phyloP scores from a whole-genome alignment of 768 basidiomycete species.

The Rhizopogon roseolus region DNA sequence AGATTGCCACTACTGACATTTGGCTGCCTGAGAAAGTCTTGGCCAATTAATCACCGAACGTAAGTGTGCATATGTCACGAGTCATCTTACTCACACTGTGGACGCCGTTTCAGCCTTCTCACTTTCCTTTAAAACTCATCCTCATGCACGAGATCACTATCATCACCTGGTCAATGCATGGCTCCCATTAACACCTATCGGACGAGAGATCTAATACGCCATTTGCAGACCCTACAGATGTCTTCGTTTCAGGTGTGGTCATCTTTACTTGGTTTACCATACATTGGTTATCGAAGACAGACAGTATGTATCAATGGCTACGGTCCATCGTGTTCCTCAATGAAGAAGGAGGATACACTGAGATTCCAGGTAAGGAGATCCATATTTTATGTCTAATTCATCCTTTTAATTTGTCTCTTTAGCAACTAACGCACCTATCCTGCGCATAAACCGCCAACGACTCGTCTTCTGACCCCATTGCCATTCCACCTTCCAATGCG shows the following conservation, averaged over 20 bases:
- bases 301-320: not conserved
- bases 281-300: not conserved
- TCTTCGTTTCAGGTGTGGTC: not conserved
- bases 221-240: too few relatives aligned
- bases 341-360: not conserved
- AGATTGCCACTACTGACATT: slow-evolving; percentile 25
- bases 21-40: slow-evolving; percentile 9
- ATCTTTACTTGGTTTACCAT: not conserved
- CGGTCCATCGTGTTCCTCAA: too few relatives aligned
- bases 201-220: too few relatives aligned
- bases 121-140: too few relatives aligned
- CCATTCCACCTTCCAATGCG: slow-evolving; percentile 60
- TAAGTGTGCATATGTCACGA: too few relatives aligned
- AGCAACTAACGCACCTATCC: not conserved
- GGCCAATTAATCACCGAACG: too few relatives aligned
- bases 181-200: too few relatives aligned
- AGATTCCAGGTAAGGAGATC: not conserved
- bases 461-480: slow-evolving; percentile 57
- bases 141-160: not conserved
- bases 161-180: too few relatives aligned
- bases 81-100: too few relatives aligned
- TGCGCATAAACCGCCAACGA: slow-evolving; percentile 51
- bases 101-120: too few relatives aligned
- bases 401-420: not conserved
- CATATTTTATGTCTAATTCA: too few relatives aligned